Base-by-base conservation (phyloP, 441 rosid species). In the Erysimum cheiri region DNA sequence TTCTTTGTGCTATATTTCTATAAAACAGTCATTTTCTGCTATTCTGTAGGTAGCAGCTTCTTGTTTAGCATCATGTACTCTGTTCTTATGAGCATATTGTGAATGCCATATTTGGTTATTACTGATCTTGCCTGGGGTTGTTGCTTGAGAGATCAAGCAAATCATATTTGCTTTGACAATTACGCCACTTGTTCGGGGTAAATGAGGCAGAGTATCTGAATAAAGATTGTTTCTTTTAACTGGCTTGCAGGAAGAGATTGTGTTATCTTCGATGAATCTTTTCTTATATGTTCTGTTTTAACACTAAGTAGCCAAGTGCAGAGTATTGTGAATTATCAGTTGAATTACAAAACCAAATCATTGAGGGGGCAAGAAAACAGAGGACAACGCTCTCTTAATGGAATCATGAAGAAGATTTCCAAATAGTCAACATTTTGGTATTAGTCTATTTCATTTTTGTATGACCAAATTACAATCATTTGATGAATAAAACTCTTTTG, bases 261-360 rank as follows among this genome's bases (percentile, higher is more conserved):
- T 19, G 22, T 29, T 40, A 39, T 12, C 62, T 54, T 54, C 12
- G 4, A 28, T 31, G 46, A 40, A 14, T 39, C 6, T 12, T 37
- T 19, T 28, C 7, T 19, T 12, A 12, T 8, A 24, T 48, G 14
- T 48, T 60, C 0, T 39, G 50, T 70, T 53, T 24, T 50, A 70
- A 60, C 67, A 60, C 53, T 60, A 31, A 69, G 74, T 12, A 69
- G 70, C 69, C 33, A 62, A 75, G 74, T 68, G 68, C 63, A 67
- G 69, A 74, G 77, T 74, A 67, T 60, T 52, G 54, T 49, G 43
- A n/a, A 44, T 31, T 40, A 31, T 58, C 31, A 73, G 63, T 52
- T 67, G 17, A 49, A 14, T 49, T 15, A 33, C 55, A 52, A 61
- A 48, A 58, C 40, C 73, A 60, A 59, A 60, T 74, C 43, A 74